Conservation (phyloP, 139 green algal genomes). For the Deuterostichococcus epilithicus region DNA sequence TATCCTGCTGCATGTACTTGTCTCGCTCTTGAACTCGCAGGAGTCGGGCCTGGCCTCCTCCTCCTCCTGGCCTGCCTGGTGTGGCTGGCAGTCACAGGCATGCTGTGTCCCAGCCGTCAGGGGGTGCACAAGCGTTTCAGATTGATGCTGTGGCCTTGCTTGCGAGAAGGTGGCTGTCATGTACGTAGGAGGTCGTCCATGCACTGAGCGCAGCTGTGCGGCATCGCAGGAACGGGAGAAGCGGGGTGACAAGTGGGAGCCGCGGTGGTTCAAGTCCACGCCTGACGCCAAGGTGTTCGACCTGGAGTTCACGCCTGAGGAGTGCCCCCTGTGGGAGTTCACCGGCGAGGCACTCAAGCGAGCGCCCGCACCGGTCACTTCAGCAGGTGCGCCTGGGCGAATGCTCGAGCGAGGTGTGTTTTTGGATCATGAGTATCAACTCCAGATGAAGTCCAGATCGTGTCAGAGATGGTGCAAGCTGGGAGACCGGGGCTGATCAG, state of each 20-base stretch:
- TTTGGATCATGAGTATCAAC: neutral
- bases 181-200: no score
- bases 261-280: conserved; percentile 65
- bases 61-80: no score
- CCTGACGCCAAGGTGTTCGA: conserved; percentile 33
- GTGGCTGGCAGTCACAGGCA: no score
- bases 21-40: no score
- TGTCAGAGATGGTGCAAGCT: no score
- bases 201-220: neutral
- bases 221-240: conserved; percentile 51
- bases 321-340: conserved; percentile 64
- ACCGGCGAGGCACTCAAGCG: conserved; percentile 37
- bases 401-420: neutral
- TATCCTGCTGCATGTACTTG: no score
- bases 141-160: no score
- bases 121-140: no score
- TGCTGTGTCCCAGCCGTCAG: no score
- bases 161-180: no score
- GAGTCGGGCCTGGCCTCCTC: no score
- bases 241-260: conserved; percentile 53
- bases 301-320: conserved; percentile 48
- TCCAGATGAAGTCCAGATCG: neutral
- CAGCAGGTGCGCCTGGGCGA: conserved; percentile 2
- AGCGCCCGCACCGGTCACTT: neutral
- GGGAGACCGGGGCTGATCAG: neutral